Conservation (phyloP, 2,329 filamentous ascomycete genomes). For the Sphaerostilbella broomeana region DNA sequence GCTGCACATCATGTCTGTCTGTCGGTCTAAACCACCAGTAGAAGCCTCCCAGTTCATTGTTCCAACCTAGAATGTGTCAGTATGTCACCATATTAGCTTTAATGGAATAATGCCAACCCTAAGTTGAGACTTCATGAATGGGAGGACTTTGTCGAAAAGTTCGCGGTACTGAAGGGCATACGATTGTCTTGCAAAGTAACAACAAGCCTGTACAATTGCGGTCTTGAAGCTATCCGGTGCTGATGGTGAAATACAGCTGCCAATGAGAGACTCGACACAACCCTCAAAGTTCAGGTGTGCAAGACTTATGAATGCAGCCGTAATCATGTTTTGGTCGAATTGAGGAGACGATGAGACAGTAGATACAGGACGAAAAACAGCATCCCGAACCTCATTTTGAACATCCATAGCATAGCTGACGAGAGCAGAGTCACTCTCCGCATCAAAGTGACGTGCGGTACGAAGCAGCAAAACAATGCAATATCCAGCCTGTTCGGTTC, state of each 20-base stretch:
- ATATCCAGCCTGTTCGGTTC: slow-evolving; percentile 61
- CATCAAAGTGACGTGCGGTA: slow-evolving; percentile 56
- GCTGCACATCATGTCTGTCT: slow-evolving; percentile 26
- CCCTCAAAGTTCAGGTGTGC: slow-evolving; percentile 55
- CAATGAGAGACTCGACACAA: slow-evolving; percentile 49
- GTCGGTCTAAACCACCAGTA: no score
- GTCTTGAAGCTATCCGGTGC: slow-evolving; percentile 56
- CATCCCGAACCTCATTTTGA: slow-evolving; percentile 61
- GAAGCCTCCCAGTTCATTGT: no score
- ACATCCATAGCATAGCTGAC: slow-evolving; percentile 64
- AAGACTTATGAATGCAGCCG: slow-evolving; percentile 59
- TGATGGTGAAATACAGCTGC: slow-evolving; percentile 49
- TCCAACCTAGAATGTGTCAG: slow-evolving; percentile 8
- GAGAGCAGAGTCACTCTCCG: slow-evolving; percentile 56
- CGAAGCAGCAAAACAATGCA: slow-evolving; percentile 58
- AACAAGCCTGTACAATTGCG: slow-evolving; percentile 55
- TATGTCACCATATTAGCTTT: slow-evolving; percentile 12
- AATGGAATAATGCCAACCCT: slow-evolving; percentile 36
- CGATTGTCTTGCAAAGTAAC: slow-evolving; percentile 52
- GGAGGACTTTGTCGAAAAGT: slow-evolving; percentile 49
- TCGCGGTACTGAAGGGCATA: slow-evolving; percentile 43
- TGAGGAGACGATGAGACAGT: slow-evolving; percentile 33
- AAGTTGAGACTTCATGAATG: slow-evolving; percentile 51
- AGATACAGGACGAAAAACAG: slow-evolving; percentile 51
- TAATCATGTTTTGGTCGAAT: slow-evolving; percentile 59